Base-by-base conservation (phyloP, 176 grass and related monocot genomes). In the Puya raimondii region DNA sequence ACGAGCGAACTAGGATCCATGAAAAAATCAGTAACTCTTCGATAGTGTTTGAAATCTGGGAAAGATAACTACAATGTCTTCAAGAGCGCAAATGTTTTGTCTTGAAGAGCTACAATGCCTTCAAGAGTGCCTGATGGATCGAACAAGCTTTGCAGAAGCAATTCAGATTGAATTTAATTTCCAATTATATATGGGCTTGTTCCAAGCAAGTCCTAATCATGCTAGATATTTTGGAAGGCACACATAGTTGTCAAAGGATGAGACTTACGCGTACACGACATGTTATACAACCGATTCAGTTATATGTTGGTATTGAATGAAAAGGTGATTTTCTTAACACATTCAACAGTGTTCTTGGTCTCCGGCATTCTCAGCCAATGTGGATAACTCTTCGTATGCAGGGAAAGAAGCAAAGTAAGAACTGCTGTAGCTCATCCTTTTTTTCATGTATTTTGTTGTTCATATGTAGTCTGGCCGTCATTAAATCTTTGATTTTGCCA, bases 31-130 rank as follows among this genome's bases (percentile, higher is more conserved):
- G 48, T 49, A 3, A 14, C 69, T 70, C 57, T 18, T 47, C 70
- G 70, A 29, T 56, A 79, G 23, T 53, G 66, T 27, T 74, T 79
- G 27, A 84, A 66, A 74, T 18, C 20, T 64, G 47, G 63, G 52
- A 33, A 66, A 14, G 52, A 17, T 16, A 2, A 17, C 7, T 42
- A 33, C 47, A 14, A 76, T 52, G 21, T 79, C 54, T 59, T 15
- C 54, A 59, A 59, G 20, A 17, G 15, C 16, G 13, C 54, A 20
- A 59, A 16, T n/a, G 20, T 59, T 17, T 59, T 3, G 16, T 59
- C 33, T 1, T 7, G 0, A 42, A 42, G 33, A 2, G 16, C 7
- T 42, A 20, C 21, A 14, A 76, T 52, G 21, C 65, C 54, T 59
- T 15, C 54, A 59, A 59, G 20, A 17, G 15, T 59, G n/a, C 5